These are phyloP conservation scores for Populus hybrid DNA, from an alignment of 441 rosid species.

Conservation along the genomic window DNA sequence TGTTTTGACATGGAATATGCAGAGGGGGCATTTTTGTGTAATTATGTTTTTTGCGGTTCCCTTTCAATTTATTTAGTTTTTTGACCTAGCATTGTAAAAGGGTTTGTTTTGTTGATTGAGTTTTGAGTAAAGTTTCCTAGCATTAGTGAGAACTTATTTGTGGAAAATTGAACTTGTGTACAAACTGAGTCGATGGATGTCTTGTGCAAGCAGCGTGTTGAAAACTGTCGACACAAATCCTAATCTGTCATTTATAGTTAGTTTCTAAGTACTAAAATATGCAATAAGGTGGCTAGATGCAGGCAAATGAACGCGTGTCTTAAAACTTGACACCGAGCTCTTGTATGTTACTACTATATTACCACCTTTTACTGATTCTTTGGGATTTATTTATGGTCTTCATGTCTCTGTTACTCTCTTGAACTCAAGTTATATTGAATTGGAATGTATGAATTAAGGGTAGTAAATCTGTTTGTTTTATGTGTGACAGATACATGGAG, in stretches of 20 bases:
- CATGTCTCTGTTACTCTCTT: background rate
- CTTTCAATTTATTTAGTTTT: background rate
- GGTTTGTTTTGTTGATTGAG: background rate
- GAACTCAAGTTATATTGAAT: slow-evolving; percentile 6
- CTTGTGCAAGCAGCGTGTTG: background rate
- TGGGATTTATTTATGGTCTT: background rate
- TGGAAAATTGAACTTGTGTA: background rate
- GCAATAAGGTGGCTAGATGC: background rate
- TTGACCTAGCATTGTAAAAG: background rate
- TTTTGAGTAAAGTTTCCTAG: background rate
- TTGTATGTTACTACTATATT: background rate
- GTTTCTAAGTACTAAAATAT: background rate
- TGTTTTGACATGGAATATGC: background rate
- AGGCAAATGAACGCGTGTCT: background rate
- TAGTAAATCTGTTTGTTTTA: slow-evolving; percentile 13
- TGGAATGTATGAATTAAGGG: background rate
- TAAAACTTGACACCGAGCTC: background rate
- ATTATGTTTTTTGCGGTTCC: background rate
- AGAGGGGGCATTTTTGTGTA: background rate
- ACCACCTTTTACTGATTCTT: background rate
- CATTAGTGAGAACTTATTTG: background rate
- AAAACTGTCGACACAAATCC: background rate
- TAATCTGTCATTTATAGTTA: background rate
- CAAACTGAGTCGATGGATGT: background rate
- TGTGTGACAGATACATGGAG: slow-evolving; percentile 67